A percentile compares a stretch with the other conserved stretches of the same genome.
Evolutionary conservation across 1,139 yeast species (phyloP).

Genomic region (Wickerhamomyces sp.): DNA sequence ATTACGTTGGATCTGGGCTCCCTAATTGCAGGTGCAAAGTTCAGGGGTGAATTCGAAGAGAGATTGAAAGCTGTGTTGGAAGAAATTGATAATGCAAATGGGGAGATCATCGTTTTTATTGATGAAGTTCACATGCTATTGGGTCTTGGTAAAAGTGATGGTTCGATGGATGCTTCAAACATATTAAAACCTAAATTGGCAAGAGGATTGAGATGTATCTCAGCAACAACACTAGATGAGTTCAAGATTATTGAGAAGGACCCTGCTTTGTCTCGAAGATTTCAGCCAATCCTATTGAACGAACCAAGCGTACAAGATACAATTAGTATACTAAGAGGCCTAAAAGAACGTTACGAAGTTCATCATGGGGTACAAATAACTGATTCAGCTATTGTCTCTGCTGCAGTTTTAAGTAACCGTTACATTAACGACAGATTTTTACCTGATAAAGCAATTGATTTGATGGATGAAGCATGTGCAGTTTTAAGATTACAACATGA

Average conservation of each 20-base stretch:
- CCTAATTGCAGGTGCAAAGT: slow-evolving; percentile 90
- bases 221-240: slow-evolving; percentile 92
- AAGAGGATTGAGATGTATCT: slow-evolving; percentile 91
- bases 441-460: slow-evolving; percentile 95
- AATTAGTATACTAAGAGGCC: slow-evolving; percentile 85
- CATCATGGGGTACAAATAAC: slow-evolving; percentile 98
- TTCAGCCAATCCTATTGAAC: slow-evolving; percentile 79
- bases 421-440: slow-evolving; percentile 87
- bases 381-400: slow-evolving; percentile 90
- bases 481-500: slow-evolving; percentile 92
- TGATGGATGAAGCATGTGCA: slow-evolving; percentile 96
- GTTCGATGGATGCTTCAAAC: slow-evolving; percentile 94
- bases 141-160: slow-evolving; percentile 94
- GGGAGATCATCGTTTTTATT: slow-evolving; percentile 76
- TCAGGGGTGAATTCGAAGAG: slow-evolving; percentile 93
- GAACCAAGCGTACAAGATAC: slow-evolving; percentile 96
- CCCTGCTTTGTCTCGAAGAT: slow-evolving; percentile 87
- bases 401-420: slow-evolving; percentile 85
- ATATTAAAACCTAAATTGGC: slow-evolving; percentile 91
- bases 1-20: slow-evolving; percentile 85
- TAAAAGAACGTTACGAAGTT: slow-evolving; percentile 91
- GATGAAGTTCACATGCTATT: slow-evolving; percentile 90
- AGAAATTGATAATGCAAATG: slow-evolving; percentile 81
- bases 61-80: slow-evolving; percentile 78
- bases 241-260: slow-evolving; percentile 89